phyloP scores from a whole-genome alignment of 345 rosid species.

The Cardamine chenopodiifolia region DNA sequence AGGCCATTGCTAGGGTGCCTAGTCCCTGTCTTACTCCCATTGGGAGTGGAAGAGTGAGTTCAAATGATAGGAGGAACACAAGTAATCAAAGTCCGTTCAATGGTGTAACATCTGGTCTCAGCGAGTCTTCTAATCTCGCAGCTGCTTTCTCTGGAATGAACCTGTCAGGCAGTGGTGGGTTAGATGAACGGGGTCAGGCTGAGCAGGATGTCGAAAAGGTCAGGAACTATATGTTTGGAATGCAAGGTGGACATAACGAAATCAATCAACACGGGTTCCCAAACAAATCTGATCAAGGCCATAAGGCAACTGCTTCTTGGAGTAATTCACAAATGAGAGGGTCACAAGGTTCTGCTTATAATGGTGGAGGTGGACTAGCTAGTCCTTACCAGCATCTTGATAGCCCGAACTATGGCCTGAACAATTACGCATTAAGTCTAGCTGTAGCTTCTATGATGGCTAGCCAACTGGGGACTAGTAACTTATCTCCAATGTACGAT shows the following conservation, averaged over 20 bases:
- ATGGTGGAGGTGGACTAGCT: constrained; percentile 52
- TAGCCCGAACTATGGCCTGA: constrained; percentile 50
- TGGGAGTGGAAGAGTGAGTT: constrained; percentile 67
- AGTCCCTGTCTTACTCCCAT: constrained; percentile 90
- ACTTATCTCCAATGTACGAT: constrained; percentile 65
- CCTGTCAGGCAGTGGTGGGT: constrained; percentile 53
- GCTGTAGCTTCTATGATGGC: constrained; percentile 63
- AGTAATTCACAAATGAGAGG: constrained; percentile 62
- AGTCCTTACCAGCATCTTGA: constrained; percentile 57
- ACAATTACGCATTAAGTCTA: constrained; percentile 62
- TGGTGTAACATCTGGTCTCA: constrained; percentile 53
- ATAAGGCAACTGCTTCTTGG: constrained; percentile 45
- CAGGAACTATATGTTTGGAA: constrained; percentile 57
- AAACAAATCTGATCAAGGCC: constrained; percentile 49
- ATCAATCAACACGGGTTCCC: constrained; percentile 41
- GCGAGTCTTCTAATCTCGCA: constrained; percentile 61
- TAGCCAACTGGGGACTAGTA: constrained; percentile 63
- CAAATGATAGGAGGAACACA: constrained; percentile 64
- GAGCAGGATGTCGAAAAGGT: constrained; percentile 55
- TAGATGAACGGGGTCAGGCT: constrained; percentile 51
- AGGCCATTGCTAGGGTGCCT: constrained; percentile 73
- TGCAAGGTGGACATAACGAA: constrained; percentile 42
- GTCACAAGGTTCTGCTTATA: constrained; percentile 59
- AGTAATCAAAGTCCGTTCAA: constrained; percentile 56
- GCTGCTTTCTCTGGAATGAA: constrained; percentile 71